Percentiles rank a stretch among this genome's conserved stretches.
Evolutionary conservation across 306 rosid species (phyloP).

Genomic region (Clitoria ternatea): DNA sequence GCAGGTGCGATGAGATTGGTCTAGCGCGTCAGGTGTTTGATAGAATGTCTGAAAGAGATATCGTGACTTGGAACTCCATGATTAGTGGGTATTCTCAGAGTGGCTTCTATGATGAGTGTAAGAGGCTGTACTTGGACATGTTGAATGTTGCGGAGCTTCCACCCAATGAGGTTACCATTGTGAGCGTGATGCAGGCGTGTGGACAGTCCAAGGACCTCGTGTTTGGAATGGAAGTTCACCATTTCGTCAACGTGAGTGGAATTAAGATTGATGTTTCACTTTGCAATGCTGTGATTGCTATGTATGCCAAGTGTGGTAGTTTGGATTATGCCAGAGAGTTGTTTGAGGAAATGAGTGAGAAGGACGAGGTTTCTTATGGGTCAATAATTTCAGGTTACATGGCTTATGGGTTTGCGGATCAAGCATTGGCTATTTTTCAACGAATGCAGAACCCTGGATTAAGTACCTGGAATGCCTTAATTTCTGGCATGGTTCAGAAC

Average conservation of each 20-base stretch:
- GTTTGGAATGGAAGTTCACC: constrained; percentile 66
- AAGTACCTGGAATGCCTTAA: constrained; percentile 68
- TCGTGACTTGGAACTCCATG: constrained; percentile 88
- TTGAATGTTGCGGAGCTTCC: constrained; percentile 24
- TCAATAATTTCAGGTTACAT: constrained; percentile 71
- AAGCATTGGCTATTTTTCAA: constrained; percentile 58
- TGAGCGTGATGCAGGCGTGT: constrained; percentile 85
- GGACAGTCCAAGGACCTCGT: constrained; percentile 71
- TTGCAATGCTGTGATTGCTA: constrained; percentile 64
- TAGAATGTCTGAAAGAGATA: constrained; percentile 47
- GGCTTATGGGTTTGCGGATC: constrained; percentile 60
- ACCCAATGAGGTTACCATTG: constrained; percentile 55
- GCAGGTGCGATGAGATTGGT: constrained; percentile 53
- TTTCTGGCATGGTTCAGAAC: constrained; percentile 83
- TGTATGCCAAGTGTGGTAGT: constrained; percentile 81
- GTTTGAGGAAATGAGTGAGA: constrained; percentile 63
- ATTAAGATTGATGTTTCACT: constrained; percentile 53
- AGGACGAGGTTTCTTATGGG: constrained; percentile 67
- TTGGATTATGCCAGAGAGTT: constrained; percentile 68
- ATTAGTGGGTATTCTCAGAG: constrained; percentile 78
- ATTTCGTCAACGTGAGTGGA: constrained; percentile 35
- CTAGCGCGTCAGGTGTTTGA: constrained; percentile 62
- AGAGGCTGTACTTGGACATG: constrained; percentile 57
- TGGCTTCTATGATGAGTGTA: constrained; percentile 63
- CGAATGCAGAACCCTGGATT: constrained; percentile 42